Evolutionary conservation across 2,329 filamentous ascomycete species (phyloP).

Genomic region (Fusarium armeniacum): DNA sequence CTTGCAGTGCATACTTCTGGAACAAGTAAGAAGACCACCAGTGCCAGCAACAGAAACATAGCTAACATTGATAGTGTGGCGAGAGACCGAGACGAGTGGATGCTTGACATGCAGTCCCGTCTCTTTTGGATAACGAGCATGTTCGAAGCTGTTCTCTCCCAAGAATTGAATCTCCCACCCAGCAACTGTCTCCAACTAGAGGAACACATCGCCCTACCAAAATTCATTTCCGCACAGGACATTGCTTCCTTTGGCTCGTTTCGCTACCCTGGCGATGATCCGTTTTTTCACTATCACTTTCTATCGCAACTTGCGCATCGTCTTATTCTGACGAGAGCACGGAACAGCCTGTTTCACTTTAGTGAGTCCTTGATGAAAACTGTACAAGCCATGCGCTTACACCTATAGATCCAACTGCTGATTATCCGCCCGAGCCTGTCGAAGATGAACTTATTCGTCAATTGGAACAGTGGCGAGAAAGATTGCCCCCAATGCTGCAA

Average conservation of each 20-base stretch:
- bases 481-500: slow-evolving; percentile 25
- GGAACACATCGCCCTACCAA: slow-evolving; percentile 33
- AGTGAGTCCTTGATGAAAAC: background rate
- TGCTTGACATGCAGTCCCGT: slow-evolving; percentile 42
- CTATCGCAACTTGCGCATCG: slow-evolving; percentile 41
- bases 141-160: slow-evolving; percentile 38
- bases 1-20: slow-evolving; percentile 40
- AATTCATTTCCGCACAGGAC: slow-evolving; percentile 37
- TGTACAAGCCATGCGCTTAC: background rate
- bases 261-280: slow-evolving; percentile 38
- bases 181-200: slow-evolving; percentile 33
- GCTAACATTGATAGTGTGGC: slow-evolving; percentile 9
- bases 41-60: fast-evolving
- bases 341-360: slow-evolving; percentile 33
- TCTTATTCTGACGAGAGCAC: slow-evolving; percentile 31
- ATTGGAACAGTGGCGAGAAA: slow-evolving; percentile 31
- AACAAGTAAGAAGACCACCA: background rate
- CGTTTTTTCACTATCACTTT: slow-evolving; percentile 40
- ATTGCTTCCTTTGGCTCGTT: slow-evolving; percentile 39
- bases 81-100: slow-evolving; percentile 36
- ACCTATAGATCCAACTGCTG: background rate
- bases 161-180: slow-evolving; percentile 33
- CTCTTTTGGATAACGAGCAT: slow-evolving; percentile 45
- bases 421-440: slow-evolving; percentile 36
- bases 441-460: slow-evolving; percentile 40